phyloP scores from a whole-genome alignment of 805 yeast species.

The Sugiyamaella lignohabitans region DNA sequence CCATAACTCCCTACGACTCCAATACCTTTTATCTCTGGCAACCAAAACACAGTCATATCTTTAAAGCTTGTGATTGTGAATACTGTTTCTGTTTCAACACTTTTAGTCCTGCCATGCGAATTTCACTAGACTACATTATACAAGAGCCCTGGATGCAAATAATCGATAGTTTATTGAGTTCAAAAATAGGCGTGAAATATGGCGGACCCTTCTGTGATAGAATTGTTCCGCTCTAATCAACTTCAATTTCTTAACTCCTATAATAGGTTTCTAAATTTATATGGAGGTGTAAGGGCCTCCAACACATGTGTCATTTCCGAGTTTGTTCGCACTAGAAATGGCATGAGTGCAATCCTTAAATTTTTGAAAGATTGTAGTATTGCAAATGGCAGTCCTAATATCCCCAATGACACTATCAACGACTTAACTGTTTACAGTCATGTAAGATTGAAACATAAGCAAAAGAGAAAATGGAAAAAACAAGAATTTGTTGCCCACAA shows the following conservation, averaged over 20 bases:
- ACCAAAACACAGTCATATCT: no score
- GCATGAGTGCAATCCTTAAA: not conserved
- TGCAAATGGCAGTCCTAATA: not conserved
- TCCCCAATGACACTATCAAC: not conserved
- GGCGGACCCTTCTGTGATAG: not conserved
- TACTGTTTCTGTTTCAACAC: no score
- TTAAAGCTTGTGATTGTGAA: no score
- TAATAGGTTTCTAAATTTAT: no score
- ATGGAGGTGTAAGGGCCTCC: not conserved
- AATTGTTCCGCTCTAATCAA: not conserved
- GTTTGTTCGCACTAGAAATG: not conserved
- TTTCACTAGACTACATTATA: no score
- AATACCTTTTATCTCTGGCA: no score
- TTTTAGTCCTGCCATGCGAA: no score
- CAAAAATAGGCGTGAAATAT: no score
- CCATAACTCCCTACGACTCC: no score
- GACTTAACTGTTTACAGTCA: not conserved
- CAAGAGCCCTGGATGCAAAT: no score
- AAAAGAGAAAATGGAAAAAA: not conserved
- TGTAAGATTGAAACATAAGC: not conserved
- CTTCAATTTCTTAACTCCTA: not conserved
- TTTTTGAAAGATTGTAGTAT: not conserved
- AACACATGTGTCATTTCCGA: not conserved
- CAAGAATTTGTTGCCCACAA: not conserved
- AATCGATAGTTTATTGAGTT: no score